These are phyloP conservation scores for Penicillium sp. DNA, from an alignment of 2,329 filamentous ascomycete genomes.

Conservation along the genomic window DNA sequence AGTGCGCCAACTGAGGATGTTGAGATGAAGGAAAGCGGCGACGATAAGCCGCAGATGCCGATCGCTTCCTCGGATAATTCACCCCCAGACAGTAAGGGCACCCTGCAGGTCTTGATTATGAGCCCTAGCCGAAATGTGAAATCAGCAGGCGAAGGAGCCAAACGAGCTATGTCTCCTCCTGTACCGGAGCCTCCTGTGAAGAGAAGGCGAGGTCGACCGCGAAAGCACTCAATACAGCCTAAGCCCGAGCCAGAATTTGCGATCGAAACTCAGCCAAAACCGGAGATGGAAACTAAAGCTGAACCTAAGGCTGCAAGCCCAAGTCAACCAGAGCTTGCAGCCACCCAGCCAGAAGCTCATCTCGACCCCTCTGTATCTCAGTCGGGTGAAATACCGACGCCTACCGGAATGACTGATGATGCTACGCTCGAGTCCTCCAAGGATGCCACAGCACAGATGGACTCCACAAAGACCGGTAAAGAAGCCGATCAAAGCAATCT, in stretches of 20 bases:
- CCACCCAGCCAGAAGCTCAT: too few relatives aligned
- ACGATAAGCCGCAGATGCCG: not conserved
- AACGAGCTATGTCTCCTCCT: constrained; percentile 12
- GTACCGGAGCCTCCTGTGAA: constrained; percentile 16
- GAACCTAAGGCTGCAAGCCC: not conserved
- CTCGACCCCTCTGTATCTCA: not conserved
- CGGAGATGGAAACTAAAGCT: not conserved
- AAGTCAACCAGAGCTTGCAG: not conserved
- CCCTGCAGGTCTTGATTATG: constrained; percentile 13
- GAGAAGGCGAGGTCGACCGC: constrained; percentile 13
- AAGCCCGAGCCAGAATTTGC: not conserved
- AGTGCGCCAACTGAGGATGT: not conserved
- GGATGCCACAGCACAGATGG: not conserved
- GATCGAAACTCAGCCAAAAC: not conserved
- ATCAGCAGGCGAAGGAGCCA: not conserved
- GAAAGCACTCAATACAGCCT: not conserved
- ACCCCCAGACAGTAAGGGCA: not conserved
- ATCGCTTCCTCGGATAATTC: not conserved
- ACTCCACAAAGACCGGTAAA: not conserved
- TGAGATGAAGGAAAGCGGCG: not conserved
- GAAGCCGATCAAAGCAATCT: not conserved
- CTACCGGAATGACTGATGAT: not conserved
- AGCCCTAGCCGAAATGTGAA: constrained; percentile 3
- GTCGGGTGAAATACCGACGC: not conserved
- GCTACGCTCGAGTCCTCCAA: not conserved